Evolutionary conservation across 495 filamentous ascomycete genomes (phyloP).

Genomic region (Penicillium coprophilum): DNA sequence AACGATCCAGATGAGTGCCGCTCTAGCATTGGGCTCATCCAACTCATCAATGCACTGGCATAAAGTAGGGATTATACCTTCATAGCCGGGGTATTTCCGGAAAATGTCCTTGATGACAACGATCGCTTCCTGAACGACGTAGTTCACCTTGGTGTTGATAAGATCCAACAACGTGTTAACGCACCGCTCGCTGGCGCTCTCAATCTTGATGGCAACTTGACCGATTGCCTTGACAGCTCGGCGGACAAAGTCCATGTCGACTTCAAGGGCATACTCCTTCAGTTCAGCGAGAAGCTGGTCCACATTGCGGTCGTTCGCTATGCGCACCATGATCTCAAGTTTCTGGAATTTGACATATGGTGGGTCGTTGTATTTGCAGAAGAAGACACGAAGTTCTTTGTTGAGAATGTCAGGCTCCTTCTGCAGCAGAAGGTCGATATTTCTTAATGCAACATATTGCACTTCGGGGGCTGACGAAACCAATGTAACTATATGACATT

Average conservation of each 20-base stretch:
- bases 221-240: conserved; percentile 93
- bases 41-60: conserved; percentile 97
- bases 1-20: conserved; percentile 96
- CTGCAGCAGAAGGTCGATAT: conserved; percentile 93
- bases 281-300: conserved; percentile 92
- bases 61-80: conserved; percentile 93
- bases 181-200: conserved; percentile 87
- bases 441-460: conserved; percentile 93
- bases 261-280: conserved; percentile 96
- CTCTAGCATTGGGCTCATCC: conserved; percentile 90
- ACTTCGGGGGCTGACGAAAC: conserved; percentile 96
- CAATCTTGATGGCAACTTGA: conserved; percentile 97
- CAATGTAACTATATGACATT: conserved; percentile 68
- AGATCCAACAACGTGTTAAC: conserved; percentile 92
- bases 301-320: conserved; percentile 95
- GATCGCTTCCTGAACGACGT: conserved; percentile 97
- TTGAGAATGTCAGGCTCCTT: conserved; percentile 94
- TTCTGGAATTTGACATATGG: conserved; percentile 98
- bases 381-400: conserved; percentile 97
- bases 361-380: conserved; percentile 99
- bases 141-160: conserved; percentile 96
- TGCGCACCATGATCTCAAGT: conserved; percentile 98
- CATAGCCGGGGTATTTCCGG: conserved; percentile 95
- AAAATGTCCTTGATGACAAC: conserved; percentile 99
- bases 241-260: conserved; percentile 98